Evolutionary conservation across 1,139 yeast species (phyloP).

Genomic region (Suhomyces panamericanus): DNA sequence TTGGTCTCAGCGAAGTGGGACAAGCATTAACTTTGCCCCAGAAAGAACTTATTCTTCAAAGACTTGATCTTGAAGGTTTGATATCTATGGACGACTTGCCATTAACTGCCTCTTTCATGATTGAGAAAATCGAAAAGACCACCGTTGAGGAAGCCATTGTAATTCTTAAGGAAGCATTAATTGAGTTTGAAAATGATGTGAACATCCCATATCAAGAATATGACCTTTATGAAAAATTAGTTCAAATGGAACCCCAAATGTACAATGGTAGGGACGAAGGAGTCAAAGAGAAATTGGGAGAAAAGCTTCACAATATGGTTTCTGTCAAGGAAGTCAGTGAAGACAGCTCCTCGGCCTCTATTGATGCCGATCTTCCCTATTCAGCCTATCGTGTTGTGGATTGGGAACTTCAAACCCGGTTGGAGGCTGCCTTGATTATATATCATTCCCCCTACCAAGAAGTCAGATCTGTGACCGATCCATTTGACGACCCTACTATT

Average conservation of each 20-base stretch:
- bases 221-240: slow-evolving; percentile 12
- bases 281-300: slow-evolving; percentile 2
- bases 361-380: slow-evolving; percentile 11
- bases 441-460: slow-evolving; percentile 66
- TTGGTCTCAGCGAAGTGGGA: slow-evolving; percentile 29
- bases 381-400: slow-evolving; percentile 11
- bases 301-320: background rate
- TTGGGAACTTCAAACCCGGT: slow-evolving; percentile 19
- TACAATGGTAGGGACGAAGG: slow-evolving; percentile 3
- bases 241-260: background rate
- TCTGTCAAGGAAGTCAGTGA: background rate
- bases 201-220: slow-evolving; percentile 21
- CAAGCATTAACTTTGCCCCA: slow-evolving; percentile 24
- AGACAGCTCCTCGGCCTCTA: background rate
- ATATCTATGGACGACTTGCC: slow-evolving; percentile 30
- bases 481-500: slow-evolving; percentile 49
- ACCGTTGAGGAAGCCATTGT: slow-evolving; percentile 24
- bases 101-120: slow-evolving; percentile 28
- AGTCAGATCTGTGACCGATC: slow-evolving; percentile 58
- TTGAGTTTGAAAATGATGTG: slow-evolving; percentile 23
- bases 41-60: slow-evolving; percentile 23
- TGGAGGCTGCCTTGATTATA: slow-evolving; percentile 34
- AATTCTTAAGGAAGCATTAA: slow-evolving; percentile 20
- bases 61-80: slow-evolving; percentile 29
- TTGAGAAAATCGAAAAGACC: slow-evolving; percentile 30